Base-by-base conservation (phyloP, 106 monocot genomes). In the Posidonia australis region DNA sequence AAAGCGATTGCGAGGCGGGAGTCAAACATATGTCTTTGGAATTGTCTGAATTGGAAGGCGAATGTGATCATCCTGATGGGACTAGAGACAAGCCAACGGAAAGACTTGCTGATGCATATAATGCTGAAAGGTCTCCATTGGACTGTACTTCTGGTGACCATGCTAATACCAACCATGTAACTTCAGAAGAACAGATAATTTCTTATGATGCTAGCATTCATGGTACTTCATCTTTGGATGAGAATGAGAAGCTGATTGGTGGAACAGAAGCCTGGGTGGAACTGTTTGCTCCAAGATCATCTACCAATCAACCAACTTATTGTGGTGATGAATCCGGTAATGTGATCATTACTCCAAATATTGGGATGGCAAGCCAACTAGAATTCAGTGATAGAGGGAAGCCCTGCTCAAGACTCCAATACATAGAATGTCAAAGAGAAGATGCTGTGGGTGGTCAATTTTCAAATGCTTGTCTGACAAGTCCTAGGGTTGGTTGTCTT, bases 401-500 rank as follows among this genome's bases (percentile, higher is more conserved):
- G 5, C 45, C n/a, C 44, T 59, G 26, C 26, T 49, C 65, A 43
- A 58, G 18, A 10, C 22, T n/a, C 54, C 64, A 64, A 22, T 21
- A 60, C 13, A 62, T 22, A 4, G 68, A 79, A 36, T 67, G 42
- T 64, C 63, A 46, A 23, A 54, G 28, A 9, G 58, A 58, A 10
- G 29, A 58, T 16, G 73, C 19, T 12, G 76, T 74, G 18, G 41
- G 46, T 31, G 23, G 58, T 16, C 46, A 22, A 0, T 14, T 60
- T 13, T 80, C 76, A 46, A 77, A 63, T 79, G 78, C 71, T 61
- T 79, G 69, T 53, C 72, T 79, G 59, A 74, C 67, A n/a, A 76
- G 64, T 65, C 67, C 77, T 67, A 75, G 53, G 16, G 78, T 78
- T 6, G 36, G 54, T 42, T 46, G 44, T 14, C 21, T 45, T 47